phyloP scores from a whole-genome alignment of 768 basidiomycete genomes.

The Kwoniella botswanensis region DNA sequence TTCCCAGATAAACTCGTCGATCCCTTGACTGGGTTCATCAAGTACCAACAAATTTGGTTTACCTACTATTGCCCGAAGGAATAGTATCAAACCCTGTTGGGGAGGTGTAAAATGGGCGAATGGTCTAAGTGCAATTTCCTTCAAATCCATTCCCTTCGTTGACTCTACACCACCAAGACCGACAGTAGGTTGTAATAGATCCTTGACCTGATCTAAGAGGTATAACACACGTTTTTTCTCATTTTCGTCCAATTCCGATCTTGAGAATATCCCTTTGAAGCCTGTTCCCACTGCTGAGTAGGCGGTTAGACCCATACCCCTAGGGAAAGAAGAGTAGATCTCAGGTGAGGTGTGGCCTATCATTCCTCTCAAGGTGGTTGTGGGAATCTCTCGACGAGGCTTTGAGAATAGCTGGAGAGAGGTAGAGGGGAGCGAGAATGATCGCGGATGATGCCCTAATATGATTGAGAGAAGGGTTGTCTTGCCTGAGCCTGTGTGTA shows the following conservation, averaged over 20 bases:
- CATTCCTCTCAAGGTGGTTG: slow-evolving; percentile 66
- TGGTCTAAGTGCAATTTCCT: slow-evolving; percentile 62
- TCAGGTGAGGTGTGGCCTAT: slow-evolving; percentile 88
- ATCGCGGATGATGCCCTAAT: slow-evolving; percentile 94
- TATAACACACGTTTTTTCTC: slow-evolving; percentile 63
- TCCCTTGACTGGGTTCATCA: slow-evolving; percentile 92
- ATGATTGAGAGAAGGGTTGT: slow-evolving; percentile 88
- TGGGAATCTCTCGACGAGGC: slow-evolving; percentile 71
- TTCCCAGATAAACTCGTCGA: slow-evolving; percentile 78
- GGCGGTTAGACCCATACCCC: slow-evolving; percentile 69
- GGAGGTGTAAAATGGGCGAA: slow-evolving; percentile 74
- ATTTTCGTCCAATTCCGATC: slow-evolving; percentile 60
- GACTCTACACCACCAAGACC: neutral
- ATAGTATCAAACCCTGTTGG: slow-evolving; percentile 78
- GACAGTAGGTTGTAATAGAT: slow-evolving; percentile 24
- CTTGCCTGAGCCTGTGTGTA: slow-evolving; percentile 79
- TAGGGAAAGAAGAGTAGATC: slow-evolving; percentile 86
- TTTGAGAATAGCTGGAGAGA: slow-evolving; percentile 67
- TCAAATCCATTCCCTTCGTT: slow-evolving; percentile 15
- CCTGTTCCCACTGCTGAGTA: slow-evolving; percentile 85
- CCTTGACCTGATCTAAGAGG: slow-evolving; percentile 68
- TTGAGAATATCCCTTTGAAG: slow-evolving; percentile 81
- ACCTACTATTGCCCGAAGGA: slow-evolving; percentile 83
- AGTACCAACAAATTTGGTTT: slow-evolving; percentile 75
- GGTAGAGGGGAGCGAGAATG: slow-evolving; percentile 70